These are phyloP conservation scores for Elsinoe fawcettii DNA, from an alignment of 2,329 filamentous ascomycete genomes.

Conservation along the genomic window DNA sequence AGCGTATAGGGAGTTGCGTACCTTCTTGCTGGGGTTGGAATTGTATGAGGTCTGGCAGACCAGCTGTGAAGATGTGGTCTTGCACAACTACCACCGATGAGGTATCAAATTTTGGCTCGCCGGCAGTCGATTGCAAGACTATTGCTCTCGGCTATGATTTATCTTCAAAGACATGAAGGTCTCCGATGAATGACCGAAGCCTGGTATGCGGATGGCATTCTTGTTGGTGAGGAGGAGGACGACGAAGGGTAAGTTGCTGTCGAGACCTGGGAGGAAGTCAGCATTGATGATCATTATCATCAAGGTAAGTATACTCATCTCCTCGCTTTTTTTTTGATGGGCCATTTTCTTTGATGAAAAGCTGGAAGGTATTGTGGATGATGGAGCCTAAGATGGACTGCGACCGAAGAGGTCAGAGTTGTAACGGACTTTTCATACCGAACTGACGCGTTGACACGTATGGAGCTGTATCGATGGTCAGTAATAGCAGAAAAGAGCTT, in stretches of 20 bases:
- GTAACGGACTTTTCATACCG: neutral
- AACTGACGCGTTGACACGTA: neutral
- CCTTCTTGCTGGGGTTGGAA: too few species aligned
- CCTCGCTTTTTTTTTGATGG: neutral
- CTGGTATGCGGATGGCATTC: neutral
- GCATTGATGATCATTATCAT: neutral
- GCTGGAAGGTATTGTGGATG: neutral
- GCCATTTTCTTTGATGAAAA: neutral
- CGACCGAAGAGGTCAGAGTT: neutral
- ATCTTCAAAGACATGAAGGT: neutral
- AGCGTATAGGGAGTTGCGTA: too few species aligned
- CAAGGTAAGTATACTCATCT: neutral
- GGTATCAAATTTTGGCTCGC: neutral
- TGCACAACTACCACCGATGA: neutral
- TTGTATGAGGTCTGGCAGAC: neutral
- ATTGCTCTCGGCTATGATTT: neutral
- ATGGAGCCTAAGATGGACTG: neutral
- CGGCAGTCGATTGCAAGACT: neutral
- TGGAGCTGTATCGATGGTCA: neutral
- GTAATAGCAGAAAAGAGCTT: neutral
- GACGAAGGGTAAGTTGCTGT: neutral
- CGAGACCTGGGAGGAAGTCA: neutral
- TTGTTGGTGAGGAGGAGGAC: neutral
- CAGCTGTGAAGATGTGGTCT: neutral
- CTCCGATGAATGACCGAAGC: neutral